Base-by-base conservation (phyloP, 345 rosid species). In the Erodium maritimum region DNA sequence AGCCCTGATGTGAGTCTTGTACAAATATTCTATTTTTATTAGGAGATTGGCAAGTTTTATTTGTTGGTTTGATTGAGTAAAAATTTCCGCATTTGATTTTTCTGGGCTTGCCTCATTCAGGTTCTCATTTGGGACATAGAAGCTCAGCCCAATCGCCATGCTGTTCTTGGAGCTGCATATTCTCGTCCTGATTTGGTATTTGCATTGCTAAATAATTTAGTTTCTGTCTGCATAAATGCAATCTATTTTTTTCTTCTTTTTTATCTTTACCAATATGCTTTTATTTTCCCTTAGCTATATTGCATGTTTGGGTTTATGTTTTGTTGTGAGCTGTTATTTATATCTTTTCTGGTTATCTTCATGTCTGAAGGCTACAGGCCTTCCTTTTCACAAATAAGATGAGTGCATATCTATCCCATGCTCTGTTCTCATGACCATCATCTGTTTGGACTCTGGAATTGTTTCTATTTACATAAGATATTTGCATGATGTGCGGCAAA, bases 111-210 rank as follows among this genome's bases (percentile, higher is more conserved):
- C 48, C 46, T 25, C 73, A 59, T 63, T 64, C 73, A 94, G 99
- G 93, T 94, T 75, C 95, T 90, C 67, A 81, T 94, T 58, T 94
- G 99, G 99, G 99, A 94, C 65, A 93, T 94, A 56, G 99, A 90
- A 74, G 81, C 97, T 61, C 99, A 94, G 73, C 99, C 99, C 46
- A 94, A 86, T 65, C 95, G 97, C 42, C 97, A 94, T 81, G 97
- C 99, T 61, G 95, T 94, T 55, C 86, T 77, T 79, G 99, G 99
- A 71, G 93, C 99, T 45, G 65, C 91, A 19, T 69, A 75, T 73
- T 94, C 99, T 57, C 95, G 95, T 42, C 99, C 99, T 2, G 96
- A 94, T 81, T 74, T 94, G 95, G 99, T 94, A 72, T 55, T 52
- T 53, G 46, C n/a, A n/a, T n/a, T n/a, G n/a, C n/a, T n/a, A n/a